Base-by-base conservation (phyloP, 2,329 filamentous ascomycete genomes). In the Fusarium drepaniforme region DNA sequence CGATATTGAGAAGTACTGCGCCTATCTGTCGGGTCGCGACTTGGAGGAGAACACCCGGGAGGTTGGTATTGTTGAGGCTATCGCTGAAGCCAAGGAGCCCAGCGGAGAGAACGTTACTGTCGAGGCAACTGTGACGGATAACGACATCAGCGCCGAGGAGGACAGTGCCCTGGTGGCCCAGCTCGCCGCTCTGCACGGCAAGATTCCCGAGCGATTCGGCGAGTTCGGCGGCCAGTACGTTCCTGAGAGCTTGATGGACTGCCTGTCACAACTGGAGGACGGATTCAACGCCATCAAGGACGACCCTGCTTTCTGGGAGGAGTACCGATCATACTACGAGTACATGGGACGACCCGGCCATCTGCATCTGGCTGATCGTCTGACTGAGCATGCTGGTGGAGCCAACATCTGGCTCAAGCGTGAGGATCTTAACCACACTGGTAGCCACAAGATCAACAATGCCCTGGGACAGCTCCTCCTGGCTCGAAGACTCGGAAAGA, bases 371-470 rank as follows among this genome's bases (percentile, higher is more conserved):
- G 97, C 97, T 2, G 92, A 97, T 77, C 92, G 96, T 64, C 87
- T 99, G 75, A 98, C 96, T 0, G 93, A 97, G 81, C 87, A 96
- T 80, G 95, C 94, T 58, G 95, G 95, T 28, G 97, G 97, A 71
- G 96, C 97, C 59, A 97, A 95, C 81, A 97, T 99, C 86, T 99
- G 96, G 93, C 86, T 99, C 77, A 99, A 99, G 90, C 92, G 97
- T 79, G 97, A 99, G 85, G 97, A 99, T 82, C 88, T 98, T 67
- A 98, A 98, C 85, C 97, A 99, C 83, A 98, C 97, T 11, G 97
- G 97, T 76, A 97, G 94, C 73, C 97, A 99, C 89, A 99, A 99
- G 90, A 98, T 99, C 88, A 99, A 99, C 88, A 99, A 99, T 80
- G 97, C 97, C 1, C 88, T 99, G 11, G 97, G 97, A 3, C 97